phyloP scores from a whole-genome alignment of 768 basidiomycete genomes.

The Hypsizygus marmoreus region DNA sequence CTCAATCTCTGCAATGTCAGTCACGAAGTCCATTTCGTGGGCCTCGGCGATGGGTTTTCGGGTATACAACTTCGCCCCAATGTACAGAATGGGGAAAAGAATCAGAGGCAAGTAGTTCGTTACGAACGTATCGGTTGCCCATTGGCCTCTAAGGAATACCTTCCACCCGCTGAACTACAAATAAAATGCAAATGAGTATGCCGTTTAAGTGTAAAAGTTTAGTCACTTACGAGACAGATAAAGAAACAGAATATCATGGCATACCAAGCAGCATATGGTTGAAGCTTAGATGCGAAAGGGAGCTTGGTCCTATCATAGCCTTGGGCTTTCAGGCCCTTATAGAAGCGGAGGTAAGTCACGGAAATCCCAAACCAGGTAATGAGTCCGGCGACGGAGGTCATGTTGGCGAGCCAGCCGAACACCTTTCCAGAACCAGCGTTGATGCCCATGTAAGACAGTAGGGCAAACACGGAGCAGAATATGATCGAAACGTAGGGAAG shows the following conservation, averaged over 20 bases:
- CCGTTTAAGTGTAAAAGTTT: background rate
- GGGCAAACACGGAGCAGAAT: slow-evolving; percentile 66
- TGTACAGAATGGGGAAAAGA: slow-evolving; percentile 79
- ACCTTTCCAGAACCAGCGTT: slow-evolving; percentile 66
- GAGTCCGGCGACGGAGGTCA: slow-evolving; percentile 69
- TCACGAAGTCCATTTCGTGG: slow-evolving; percentile 84
- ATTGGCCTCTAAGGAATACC: slow-evolving; percentile 40
- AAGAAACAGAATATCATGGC: slow-evolving; percentile 41
- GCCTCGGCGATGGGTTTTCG: slow-evolving; percentile 47
- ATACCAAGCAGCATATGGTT: slow-evolving; percentile 77
- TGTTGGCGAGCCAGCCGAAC: slow-evolving; percentile 80
- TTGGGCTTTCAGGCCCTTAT: slow-evolving; percentile 79
- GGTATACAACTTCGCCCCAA: slow-evolving; percentile 55
- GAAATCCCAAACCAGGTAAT: slow-evolving; percentile 83
- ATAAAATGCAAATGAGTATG: background rate
- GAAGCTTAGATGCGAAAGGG: slow-evolving; percentile 68
- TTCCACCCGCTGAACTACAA: slow-evolving; percentile 46
- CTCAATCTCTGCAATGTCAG: slow-evolving; percentile 68
- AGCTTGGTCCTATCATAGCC: slow-evolving; percentile 71
- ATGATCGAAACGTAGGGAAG: slow-evolving; percentile 75
- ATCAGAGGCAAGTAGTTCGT: slow-evolving; percentile 77
- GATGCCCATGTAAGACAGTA: slow-evolving; percentile 84
- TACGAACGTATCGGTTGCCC: slow-evolving; percentile 68
- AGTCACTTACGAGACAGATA: slow-evolving; percentile 60
- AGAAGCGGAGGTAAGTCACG: slow-evolving; percentile 80